Conservation (phyloP, 2,329 filamentous ascomycete species). For the Lachnellula arida region DNA sequence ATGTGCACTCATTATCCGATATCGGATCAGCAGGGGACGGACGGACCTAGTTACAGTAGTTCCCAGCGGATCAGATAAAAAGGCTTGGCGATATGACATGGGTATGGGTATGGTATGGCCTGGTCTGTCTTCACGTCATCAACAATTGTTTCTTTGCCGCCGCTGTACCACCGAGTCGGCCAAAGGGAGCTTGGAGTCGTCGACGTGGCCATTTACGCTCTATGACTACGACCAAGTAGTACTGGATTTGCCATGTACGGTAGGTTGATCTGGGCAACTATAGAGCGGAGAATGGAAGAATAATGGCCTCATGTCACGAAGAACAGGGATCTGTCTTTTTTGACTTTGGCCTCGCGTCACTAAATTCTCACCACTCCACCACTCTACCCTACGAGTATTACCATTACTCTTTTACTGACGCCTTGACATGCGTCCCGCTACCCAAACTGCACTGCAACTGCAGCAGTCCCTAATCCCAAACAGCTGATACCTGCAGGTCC, state of each 20-base stretch:
- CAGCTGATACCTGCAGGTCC: conserved; percentile 11
- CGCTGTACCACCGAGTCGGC: background rate
- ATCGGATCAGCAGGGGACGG: conserved; percentile 1
- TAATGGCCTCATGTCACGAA: background rate
- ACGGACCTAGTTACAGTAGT: background rate
- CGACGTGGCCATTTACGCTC: too few species aligned
- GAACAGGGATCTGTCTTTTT: background rate
- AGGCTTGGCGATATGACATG: conserved; percentile 10
- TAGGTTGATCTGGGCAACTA: background rate
- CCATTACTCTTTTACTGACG: too few species aligned
- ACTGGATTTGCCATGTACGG: too few species aligned
- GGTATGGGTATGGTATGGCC: background rate
- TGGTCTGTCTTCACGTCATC: background rate
- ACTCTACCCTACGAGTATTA: too few species aligned
- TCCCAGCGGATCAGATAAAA: conserved; percentile 20
- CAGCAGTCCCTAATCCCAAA: background rate
- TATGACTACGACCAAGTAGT: too few species aligned
- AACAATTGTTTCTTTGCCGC: too few species aligned
- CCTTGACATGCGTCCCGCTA: too few species aligned
- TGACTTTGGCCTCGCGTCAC: too few species aligned
- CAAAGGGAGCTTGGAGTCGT: background rate
- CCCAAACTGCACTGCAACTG: too few species aligned
- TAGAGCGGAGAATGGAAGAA: background rate
- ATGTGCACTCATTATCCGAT: background rate
- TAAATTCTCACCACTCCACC: too few species aligned